Evolutionary conservation across 164 flowering plant species (phyloP).

Genomic region (Tinospora cordifolia): DNA sequence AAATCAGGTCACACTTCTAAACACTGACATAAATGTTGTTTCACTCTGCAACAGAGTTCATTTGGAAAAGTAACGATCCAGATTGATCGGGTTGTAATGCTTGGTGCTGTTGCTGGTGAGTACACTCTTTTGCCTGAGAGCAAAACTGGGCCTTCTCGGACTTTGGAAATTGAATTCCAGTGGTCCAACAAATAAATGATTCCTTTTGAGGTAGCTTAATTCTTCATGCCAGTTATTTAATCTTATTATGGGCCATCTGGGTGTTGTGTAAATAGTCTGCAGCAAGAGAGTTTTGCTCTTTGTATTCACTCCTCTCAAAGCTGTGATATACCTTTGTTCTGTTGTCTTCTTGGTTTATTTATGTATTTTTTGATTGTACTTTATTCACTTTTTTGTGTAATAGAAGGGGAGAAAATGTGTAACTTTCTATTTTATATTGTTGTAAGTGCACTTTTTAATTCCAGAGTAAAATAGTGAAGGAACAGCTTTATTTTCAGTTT

Average conservation of each 20-base stretch:
- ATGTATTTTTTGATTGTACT: not conserved
- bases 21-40: conserved; percentile 9
- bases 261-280: conserved; percentile 29
- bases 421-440: conserved; percentile 2
- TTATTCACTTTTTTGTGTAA: not conserved
- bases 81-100: conserved; percentile 89
- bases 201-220: conserved; percentile 2
- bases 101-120: conserved; percentile 88
- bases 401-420: not conserved
- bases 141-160: conserved; percentile 76
- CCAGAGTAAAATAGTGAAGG: not conserved
- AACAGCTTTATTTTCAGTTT: not conserved
- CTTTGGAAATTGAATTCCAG: conserved; percentile 86
- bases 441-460: not conserved
- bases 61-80: conserved; percentile 96
- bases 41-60: conserved; percentile 52
- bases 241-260: conserved; percentile 8
- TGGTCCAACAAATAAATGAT: conserved; percentile 69
- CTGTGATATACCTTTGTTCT: not conserved
- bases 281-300: conserved; percentile 8
- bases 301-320: not conserved
- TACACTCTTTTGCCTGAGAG: conserved; percentile 74
- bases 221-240: conserved; percentile 6
- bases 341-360: not conserved
- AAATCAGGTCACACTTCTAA: not conserved